A percentile compares a stretch with the other conserved stretches of the same genome.
These are phyloP conservation scores for Patellaria atrata DNA, from an alignment of 495 filamentous ascomycete species.

Conservation along the genomic window DNA sequence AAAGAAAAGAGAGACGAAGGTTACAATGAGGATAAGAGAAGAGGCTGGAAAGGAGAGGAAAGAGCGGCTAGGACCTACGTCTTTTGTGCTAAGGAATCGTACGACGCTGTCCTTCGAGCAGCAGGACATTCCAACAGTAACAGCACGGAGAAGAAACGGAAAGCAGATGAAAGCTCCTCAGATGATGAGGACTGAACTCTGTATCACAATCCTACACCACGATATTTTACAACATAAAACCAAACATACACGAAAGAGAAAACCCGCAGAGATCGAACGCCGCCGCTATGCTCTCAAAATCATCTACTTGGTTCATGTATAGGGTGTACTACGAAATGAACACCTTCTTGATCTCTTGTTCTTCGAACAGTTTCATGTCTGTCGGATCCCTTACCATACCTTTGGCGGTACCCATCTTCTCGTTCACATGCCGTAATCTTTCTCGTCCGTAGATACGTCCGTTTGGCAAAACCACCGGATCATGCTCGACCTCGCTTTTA, in stretches of 20 bases:
- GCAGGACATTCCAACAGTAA: constrained; percentile 13
- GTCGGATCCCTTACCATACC: constrained; percentile 68
- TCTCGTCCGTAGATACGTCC: constrained; percentile 69
- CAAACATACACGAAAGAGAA: no score
- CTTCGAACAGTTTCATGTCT: constrained; percentile 47
- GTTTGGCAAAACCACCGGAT: constrained; percentile 78
- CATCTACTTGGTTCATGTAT: background rate
- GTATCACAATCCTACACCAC: no score
- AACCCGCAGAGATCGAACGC: no score
- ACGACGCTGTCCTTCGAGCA: no score
- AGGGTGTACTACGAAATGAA: constrained; percentile 45
- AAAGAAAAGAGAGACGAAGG: constrained; percentile 21
- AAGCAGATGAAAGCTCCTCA: constrained; percentile 7
- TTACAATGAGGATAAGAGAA: constrained; percentile 79
- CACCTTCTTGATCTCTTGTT: constrained; percentile 63
- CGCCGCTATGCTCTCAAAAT: no score
- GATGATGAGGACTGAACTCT: constrained; percentile 5
- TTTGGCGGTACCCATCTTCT: constrained; percentile 48
- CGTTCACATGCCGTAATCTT: constrained; percentile 58
- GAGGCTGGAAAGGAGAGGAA: no score
- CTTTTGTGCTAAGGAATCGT: no score
- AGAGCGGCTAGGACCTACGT: constrained; percentile 63
- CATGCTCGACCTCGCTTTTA: constrained; percentile 79
- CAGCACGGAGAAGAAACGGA: constrained; percentile 3
- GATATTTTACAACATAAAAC: no score